Evolutionary conservation across 2,329 filamentous ascomycete genomes (phyloP).

Genomic region (Aspergillus viridinutans): DNA sequence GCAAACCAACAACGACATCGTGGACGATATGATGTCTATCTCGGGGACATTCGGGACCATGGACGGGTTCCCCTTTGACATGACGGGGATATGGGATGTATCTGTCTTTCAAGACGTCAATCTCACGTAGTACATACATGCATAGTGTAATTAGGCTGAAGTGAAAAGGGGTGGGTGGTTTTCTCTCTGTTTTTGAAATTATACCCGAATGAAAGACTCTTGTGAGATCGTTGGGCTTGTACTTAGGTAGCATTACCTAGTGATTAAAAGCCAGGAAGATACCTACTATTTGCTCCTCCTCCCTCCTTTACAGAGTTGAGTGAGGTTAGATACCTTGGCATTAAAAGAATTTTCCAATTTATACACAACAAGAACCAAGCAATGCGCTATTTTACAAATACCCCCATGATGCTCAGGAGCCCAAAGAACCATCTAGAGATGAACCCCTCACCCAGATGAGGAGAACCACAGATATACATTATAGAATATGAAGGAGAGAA

Average conservation of each 20-base stretch:
- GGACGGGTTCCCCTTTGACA: conserved; percentile 45
- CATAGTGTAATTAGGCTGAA: neutral
- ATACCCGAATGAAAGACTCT: neutral
- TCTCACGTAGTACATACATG: conserved; percentile 10
- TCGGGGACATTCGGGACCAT: conserved; percentile 44
- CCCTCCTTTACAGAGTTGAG: neutral
- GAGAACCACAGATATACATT: conserved; percentile 13
- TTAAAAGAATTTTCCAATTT: conserved; percentile 19
- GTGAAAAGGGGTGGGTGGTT: neutral
- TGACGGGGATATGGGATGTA: conserved; percentile 45
- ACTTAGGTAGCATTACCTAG: neutral
- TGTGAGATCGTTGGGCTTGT: neutral
- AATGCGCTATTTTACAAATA: conserved; percentile 34
- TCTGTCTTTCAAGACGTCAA: conserved; percentile 41
- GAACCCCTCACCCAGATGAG: conserved; percentile 21
- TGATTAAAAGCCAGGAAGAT: neutral
- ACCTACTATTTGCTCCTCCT: neutral
- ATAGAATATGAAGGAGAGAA: conserved; percentile 14
- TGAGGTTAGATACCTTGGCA: neutral
- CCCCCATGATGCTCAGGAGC: conserved; percentile 26
- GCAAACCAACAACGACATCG: conserved; percentile 43
- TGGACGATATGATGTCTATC: conserved; percentile 46
- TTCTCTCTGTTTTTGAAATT: neutral
- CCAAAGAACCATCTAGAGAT: conserved; percentile 26
- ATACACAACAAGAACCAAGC: conserved; percentile 22